phyloP scores from a whole-genome alignment of 352 stramenopile genomes.

The Globisporangium rhizosaccharum region DNA sequence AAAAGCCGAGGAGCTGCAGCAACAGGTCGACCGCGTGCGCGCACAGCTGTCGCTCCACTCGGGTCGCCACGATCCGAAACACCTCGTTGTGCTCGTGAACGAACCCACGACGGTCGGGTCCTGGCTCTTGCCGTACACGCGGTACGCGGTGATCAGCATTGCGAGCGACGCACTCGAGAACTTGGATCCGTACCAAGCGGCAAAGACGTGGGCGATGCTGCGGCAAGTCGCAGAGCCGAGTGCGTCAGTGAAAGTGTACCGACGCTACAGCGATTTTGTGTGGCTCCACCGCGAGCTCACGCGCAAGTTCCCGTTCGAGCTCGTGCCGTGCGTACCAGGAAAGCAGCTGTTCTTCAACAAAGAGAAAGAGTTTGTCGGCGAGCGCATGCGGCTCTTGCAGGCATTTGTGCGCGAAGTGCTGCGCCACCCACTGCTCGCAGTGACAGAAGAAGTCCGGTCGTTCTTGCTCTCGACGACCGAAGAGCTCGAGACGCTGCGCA shows the following conservation, averaged over 20 bases:
- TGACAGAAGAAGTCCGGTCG: constrained; percentile 60
- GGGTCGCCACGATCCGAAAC: constrained; percentile 65
- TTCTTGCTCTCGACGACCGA: constrained; percentile 79
- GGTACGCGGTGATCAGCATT: constrained; percentile 79
- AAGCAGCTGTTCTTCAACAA: constrained; percentile 85
- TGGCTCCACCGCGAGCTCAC: constrained; percentile 70
- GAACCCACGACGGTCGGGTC: constrained; percentile 77
- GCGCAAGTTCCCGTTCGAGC: constrained; percentile 62
- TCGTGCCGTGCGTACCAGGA: constrained; percentile 66
- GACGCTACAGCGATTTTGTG: constrained; percentile 84
- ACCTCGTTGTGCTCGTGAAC: constrained; percentile 77
- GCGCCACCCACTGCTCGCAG: constrained; percentile 55
- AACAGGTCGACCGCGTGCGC: constrained; percentile 71
- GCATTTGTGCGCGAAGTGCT: constrained; percentile 75
- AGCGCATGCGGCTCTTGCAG: constrained; percentile 77
- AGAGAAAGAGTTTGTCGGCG: constrained; percentile 79
- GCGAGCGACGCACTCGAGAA: constrained; percentile 35
- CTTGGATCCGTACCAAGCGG: constrained; percentile 63
- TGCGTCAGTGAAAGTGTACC: constrained; percentile 79
- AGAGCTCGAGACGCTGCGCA: constrained; percentile 68
- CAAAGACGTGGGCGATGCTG: constrained; percentile 73
- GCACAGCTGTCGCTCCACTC: constrained; percentile 74
- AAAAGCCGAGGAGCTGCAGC: constrained; percentile 63
- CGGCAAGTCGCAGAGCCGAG: constrained; percentile 65
- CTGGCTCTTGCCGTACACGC: constrained; percentile 80